These are phyloP conservation scores for Sclerotinia nivalis DNA, from an alignment of 2,329 filamentous ascomycete species.

Conservation along the genomic window DNA sequence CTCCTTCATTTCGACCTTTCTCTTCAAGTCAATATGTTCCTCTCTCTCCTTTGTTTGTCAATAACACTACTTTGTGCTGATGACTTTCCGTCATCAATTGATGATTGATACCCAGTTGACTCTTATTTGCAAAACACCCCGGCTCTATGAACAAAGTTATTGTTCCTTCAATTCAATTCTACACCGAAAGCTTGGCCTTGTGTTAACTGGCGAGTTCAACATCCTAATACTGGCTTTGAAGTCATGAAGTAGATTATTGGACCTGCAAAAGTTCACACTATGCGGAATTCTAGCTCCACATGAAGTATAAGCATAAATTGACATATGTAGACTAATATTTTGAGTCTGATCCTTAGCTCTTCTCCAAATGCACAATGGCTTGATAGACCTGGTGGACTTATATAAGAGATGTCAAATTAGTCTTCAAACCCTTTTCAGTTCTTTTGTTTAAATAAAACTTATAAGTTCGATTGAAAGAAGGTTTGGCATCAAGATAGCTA, in stretches of 20 bases:
- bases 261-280: neutral
- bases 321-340: neutral
- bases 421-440: neutral
- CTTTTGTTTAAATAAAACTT: neutral
- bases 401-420: neutral
- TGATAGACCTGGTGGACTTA: no score
- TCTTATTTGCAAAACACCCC: neutral
- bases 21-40: neutral
- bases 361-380: no score
- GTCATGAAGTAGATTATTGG: neutral
- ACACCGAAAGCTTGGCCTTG: neutral
- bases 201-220: neutral
- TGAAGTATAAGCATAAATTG: neutral
- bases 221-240: neutral
- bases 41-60: no score
- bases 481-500: neutral
- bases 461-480: neutral
- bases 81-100: neutral
- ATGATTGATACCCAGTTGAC: neutral
- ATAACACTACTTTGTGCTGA: no score
- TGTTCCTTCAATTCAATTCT: neutral
- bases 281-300: neutral
- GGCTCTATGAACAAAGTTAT: neutral
- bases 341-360: neutral
- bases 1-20: neutral